These are phyloP conservation scores for Fonticula alba DNA, from an alignment of 78 protist genomes.

Conservation along the genomic window DNA sequence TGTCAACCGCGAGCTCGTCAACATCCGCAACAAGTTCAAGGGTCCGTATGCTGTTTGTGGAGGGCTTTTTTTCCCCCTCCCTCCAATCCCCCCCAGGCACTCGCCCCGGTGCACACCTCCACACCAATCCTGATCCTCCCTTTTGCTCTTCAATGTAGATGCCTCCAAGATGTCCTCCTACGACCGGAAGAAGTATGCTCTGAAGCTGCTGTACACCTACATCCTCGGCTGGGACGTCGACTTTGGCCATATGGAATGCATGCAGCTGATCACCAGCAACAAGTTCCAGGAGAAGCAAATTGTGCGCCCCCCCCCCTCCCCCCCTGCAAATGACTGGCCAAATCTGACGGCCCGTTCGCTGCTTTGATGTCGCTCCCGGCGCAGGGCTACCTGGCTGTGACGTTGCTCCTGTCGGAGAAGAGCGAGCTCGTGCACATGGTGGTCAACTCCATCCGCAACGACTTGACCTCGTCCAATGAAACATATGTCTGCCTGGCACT, in stretches of 20 bases:
- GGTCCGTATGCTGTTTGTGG: background rate
- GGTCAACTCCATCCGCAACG: conserved; percentile 69
- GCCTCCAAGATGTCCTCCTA: conserved; percentile 51
- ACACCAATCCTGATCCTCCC: too few relatives aligned
- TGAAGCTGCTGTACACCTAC: conserved; percentile 88
- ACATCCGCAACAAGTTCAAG: conserved; percentile 48
- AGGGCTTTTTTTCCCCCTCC: background rate
- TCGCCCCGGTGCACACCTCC: too few relatives aligned
- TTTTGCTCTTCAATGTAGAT: too few relatives aligned
- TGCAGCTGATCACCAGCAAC: conserved; percentile 54
- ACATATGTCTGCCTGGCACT: conserved; percentile 65
- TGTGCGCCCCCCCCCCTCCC: conserved; percentile 19
- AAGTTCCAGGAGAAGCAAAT: conserved; percentile 82
- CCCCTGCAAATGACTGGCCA: background rate
- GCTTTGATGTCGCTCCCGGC: background rate
- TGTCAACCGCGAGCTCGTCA: conserved; percentile 58
- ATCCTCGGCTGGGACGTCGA: conserved; percentile 91
- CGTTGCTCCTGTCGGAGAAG: conserved; percentile 64
- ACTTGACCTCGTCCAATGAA: conserved; percentile 16
- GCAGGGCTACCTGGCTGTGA: conserved; percentile 69
- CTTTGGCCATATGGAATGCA: conserved; percentile 95
- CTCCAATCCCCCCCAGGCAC: too few relatives aligned
- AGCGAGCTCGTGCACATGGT: conserved; percentile 78
- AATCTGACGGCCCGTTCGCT: background rate
- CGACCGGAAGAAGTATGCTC: conserved; percentile 77